Base-by-base conservation (phyloP, 805 yeast species). In the Pichia insulana region DNA sequence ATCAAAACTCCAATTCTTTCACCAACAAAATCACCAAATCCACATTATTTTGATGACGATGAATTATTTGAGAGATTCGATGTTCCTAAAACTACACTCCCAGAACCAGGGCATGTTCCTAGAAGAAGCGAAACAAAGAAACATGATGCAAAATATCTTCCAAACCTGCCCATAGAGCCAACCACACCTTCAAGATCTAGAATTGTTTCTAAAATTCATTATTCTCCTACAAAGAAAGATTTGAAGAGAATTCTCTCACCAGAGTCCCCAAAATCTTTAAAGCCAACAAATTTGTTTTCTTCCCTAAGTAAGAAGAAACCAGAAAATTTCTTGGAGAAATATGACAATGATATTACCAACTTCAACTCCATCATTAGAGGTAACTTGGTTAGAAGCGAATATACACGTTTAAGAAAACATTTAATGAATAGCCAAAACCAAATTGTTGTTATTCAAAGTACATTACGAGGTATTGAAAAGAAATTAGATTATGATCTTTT, bases 381-480 rank as follows among this genome's bases (percentile, higher is more conserved):
- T 1, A 58, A 60, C 26, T 41, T 56, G 11, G 54, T 64, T 0
- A 59, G 80, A 48, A 52, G 46, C 1, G 50, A 55, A 9, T 42
- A 69, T 4, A 36, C 16, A 0, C 16, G 34, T 8, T 48, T 50
- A 13, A 54, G 47, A 28, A 30, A 28, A 11, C 41, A 49, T 15
- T 41, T 66, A 10, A 46, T 46, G 20, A 39, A 40, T 33, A 36
- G 53, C 27, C 51, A 48, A n/a, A 47, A 48, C 18, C 53, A 65
- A 2, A 53, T 78, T 2, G 53, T 69, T 2, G 55, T 58, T 2
- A 47, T 83, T 3, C 92, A 85, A 58, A 70, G 84, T 0, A 50
- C 62, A 6, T 64, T 80, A 42, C 70, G 88, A 49, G 94, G 90
- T 22, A 73, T 80, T 6, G 62, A 80, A 22, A 60, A 70, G 1